These are phyloP conservation scores for Rhodotorula graminis DNA, from an alignment of 768 basidiomycete species.

Conservation along the genomic window DNA sequence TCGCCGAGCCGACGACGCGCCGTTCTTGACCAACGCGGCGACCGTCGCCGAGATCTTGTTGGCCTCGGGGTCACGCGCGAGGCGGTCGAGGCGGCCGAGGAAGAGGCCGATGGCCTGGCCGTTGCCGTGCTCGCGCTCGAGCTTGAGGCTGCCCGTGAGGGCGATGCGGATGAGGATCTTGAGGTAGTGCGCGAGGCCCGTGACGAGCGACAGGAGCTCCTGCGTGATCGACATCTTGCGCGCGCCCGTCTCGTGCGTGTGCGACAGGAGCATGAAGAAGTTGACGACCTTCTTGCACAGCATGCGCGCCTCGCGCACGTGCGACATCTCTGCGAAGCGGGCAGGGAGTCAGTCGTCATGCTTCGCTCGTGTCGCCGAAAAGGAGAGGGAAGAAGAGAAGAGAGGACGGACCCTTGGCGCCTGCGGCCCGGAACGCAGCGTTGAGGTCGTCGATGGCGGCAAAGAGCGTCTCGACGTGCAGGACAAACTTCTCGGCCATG, in stretches of 20 bases:
- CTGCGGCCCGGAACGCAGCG: constrained; percentile 70
- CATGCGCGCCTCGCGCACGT: constrained; percentile 96
- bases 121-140: constrained; percentile 83
- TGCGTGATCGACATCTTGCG: constrained; percentile 94
- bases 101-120: constrained; percentile 80
- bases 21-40: not conserved
- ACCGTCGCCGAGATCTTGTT: constrained; percentile 40
- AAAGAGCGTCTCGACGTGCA: constrained; percentile 96
- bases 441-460: constrained; percentile 96
- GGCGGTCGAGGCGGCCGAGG: constrained; percentile 84
- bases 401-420: constrained; percentile 70
- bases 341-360: not conserved
- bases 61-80: constrained; percentile 58
- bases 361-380: not conserved
- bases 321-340: constrained; percentile 67
- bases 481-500: constrained; percentile 97
- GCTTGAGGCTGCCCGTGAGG: constrained; percentile 86
- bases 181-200: constrained; percentile 97
- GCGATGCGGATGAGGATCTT: constrained; percentile 99
- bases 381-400: too few species aligned
- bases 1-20: not conserved
- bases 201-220: constrained; percentile 91
- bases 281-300: constrained; percentile 98
- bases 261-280: constrained; percentile 90
- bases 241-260: constrained; percentile 86